These are phyloP conservation scores for Colletotrichum eleusines DNA, from an alignment of 2,329 filamentous ascomycete genomes.

Conservation along the genomic window DNA sequence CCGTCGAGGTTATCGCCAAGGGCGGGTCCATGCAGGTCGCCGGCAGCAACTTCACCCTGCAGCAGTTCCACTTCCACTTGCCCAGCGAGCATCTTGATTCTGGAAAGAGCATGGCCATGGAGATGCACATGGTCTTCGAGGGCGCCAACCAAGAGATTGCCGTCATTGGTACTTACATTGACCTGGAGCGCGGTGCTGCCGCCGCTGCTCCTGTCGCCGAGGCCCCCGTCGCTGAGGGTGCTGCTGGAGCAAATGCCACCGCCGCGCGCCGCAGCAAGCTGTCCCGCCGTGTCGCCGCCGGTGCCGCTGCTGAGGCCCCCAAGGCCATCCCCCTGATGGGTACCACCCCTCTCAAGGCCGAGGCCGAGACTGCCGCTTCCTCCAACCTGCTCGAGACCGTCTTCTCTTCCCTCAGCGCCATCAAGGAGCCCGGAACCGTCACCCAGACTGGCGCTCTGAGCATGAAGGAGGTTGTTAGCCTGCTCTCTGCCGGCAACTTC, in stretches of 20 bases:
- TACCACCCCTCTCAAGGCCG: constrained; percentile 55
- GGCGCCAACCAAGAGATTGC: constrained; percentile 55
- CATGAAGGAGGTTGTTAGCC: constrained; percentile 57
- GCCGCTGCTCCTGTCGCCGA: constrained; percentile 37
- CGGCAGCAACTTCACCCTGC: constrained; percentile 53
- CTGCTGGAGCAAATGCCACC: constrained; percentile 28
- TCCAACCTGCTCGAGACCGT: constrained; percentile 61
- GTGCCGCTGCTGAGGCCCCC: constrained; percentile 22
- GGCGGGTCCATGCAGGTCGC: constrained; percentile 52
- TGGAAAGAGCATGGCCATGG: constrained; percentile 61
- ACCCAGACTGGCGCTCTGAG: constrained; percentile 56
- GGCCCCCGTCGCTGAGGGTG: constrained; percentile 31
- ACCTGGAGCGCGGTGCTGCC: constrained; percentile 50
- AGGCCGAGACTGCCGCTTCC: constrained; percentile 49
- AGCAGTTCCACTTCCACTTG: constrained; percentile 65
- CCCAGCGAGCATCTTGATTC: constrained; percentile 62
- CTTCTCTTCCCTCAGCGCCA: constrained; percentile 56
- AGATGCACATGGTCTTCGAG: constrained; percentile 72
- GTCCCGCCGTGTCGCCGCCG: constrained; percentile 23
- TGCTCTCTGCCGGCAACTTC: constrained; percentile 53
- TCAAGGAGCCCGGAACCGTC: constrained; percentile 57
- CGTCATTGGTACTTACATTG: constrained; percentile 59
- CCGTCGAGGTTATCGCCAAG: constrained; percentile 66
- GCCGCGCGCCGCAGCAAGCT: constrained; percentile 35
- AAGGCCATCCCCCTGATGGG: constrained; percentile 54